Evolutionary conservation across 331 rosid genomes (phyloP), one percentile per base, ranked within the genome.

Genomic region (Acacia pycnantha): DNA sequence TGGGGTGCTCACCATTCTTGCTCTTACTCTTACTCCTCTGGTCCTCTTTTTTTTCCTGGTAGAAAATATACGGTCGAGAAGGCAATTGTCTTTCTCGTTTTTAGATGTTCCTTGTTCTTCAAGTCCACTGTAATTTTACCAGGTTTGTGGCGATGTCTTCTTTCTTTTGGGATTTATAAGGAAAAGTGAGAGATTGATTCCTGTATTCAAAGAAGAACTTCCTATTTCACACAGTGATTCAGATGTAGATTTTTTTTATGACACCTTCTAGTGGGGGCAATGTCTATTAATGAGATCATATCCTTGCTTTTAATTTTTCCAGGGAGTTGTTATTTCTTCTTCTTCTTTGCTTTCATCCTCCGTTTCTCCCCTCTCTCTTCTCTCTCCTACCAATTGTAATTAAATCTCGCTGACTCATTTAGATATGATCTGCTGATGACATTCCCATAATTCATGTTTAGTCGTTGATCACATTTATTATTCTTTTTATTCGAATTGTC

Each of bases 51-150:
- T 78, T 71, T 37, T 0, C 41, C 46, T 40, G 29, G 66, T 35
- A 27, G 40, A 67, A 51, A n/a, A 21, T 8, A 77, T 71, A 29
- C 56, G 75, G 16, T 44, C 15, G 35, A 58, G 19, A 61, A 76
- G 74, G 26, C 74, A 18, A 53, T 64, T 71, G 41, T 21, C 79
- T 79, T 76, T 74, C 58, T 71, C 22, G 24, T 65, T 76, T 37
- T 26, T 62, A 21, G 80, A 43, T 44, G 58, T 77, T 67, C 22
- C 22, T 46, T 50, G 35, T 26, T 72, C 21, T 76, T 72, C 11
- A 8, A 8, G 14, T 50, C 29, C 27, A 19, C 44, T 51, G 70
- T 33, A 21, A 73, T 53, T 71, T 41, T 51, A 15, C 5, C 16
- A 41, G 79, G 77, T 51, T 73, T 73, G 18, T 47, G 77, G 47